phyloP scores from a whole-genome alignment of 1,284 basidiomycete genomes.

The Veloporphyrellus conicus region DNA sequence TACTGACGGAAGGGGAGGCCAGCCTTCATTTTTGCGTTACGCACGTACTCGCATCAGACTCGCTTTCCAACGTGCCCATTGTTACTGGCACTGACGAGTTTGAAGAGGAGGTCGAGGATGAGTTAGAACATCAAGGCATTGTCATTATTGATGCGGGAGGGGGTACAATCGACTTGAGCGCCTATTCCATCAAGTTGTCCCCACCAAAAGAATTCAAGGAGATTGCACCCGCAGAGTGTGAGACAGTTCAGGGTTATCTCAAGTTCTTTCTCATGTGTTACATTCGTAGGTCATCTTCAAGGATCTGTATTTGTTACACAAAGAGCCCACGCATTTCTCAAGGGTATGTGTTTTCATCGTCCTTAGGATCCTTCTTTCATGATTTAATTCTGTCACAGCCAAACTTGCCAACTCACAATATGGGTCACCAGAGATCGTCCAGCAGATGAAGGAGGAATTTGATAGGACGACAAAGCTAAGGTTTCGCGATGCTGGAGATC shows the following conservation, averaged over 20 bases:
- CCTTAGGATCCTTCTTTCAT: neutral
- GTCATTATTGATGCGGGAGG: slow-evolving; percentile 52
- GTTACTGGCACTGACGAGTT: slow-evolving; percentile 1
- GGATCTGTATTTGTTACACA: slow-evolving; percentile 42
- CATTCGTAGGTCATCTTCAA: slow-evolving; percentile 28
- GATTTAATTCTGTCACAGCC: slow-evolving; percentile 24
- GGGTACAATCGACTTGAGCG: slow-evolving; percentile 54
- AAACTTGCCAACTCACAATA: slow-evolving; percentile 32
- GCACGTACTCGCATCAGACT: slow-evolving; percentile 31
- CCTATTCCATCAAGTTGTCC: slow-evolving; percentile 38
- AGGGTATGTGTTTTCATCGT: slow-evolving; percentile 20
- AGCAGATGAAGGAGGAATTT: slow-evolving; percentile 41
- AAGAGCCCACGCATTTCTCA: slow-evolving; percentile 36
- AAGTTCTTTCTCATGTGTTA: neutral
- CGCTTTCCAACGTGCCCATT: slow-evolving; percentile 18
- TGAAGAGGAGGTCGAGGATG: slow-evolving; percentile 15
- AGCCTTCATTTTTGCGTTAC: slow-evolving; percentile 45
- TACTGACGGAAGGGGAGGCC: slow-evolving; percentile 48
- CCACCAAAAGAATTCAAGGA: slow-evolving; percentile 34
- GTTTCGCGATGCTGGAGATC: slow-evolving; percentile 39
- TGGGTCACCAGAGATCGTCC: slow-evolving; percentile 33
- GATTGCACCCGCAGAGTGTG: slow-evolving; percentile 39
- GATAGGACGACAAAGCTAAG: slow-evolving; percentile 47
- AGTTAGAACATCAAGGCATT: slow-evolving; percentile 36
- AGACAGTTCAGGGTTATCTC: neutral